A percentile compares a stretch with the other conserved stretches of the same genome.
Conservation (phyloP, 768 basidiomycete species). For the Trametes cinnabarina region DNA sequence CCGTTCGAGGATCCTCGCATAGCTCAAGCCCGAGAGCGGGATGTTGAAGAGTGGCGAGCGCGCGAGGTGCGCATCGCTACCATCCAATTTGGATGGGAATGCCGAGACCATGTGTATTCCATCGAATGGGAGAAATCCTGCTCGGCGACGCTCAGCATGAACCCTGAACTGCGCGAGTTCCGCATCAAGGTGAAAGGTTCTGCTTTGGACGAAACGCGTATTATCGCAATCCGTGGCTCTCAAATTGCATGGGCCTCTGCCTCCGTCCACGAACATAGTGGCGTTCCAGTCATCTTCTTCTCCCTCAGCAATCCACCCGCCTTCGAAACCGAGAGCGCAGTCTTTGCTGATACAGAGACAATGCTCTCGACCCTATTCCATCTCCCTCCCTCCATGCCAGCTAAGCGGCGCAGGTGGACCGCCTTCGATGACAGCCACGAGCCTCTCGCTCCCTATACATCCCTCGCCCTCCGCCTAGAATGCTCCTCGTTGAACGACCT, state of each 20-base stretch:
- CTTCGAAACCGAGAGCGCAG: slow-evolving; percentile 34
- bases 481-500: slow-evolving; percentile 38
- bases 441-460: slow-evolving; percentile 49
- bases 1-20: slow-evolving; percentile 45
- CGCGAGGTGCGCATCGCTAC: slow-evolving; percentile 32
- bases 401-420: slow-evolving; percentile 38
- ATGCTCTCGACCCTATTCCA: too few relatives aligned
- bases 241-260: slow-evolving; percentile 42
- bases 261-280: slow-evolving; percentile 29
- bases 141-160: slow-evolving; percentile 34
- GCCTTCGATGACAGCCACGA: slow-evolving; percentile 39
- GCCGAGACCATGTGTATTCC: slow-evolving; percentile 56
- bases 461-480: slow-evolving; percentile 51
- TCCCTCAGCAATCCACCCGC: slow-evolving; percentile 41
- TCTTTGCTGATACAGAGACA: too few relatives aligned
- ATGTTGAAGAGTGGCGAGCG: slow-evolving; percentile 30
- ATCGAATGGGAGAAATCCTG: slow-evolving; percentile 51
- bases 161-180: slow-evolving; percentile 47
- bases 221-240: slow-evolving; percentile 44
- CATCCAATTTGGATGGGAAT: slow-evolving; percentile 63
- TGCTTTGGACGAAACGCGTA: slow-evolving; percentile 18
- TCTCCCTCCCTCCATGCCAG: too few relatives aligned
- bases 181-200: slow-evolving; percentile 34
- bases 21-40: slow-evolving; percentile 35
- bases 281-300: slow-evolving; percentile 39